phyloP scores from a whole-genome alignment of 2,329 filamentous ascomycete genomes.

The Arthrobotrys conoides region DNA sequence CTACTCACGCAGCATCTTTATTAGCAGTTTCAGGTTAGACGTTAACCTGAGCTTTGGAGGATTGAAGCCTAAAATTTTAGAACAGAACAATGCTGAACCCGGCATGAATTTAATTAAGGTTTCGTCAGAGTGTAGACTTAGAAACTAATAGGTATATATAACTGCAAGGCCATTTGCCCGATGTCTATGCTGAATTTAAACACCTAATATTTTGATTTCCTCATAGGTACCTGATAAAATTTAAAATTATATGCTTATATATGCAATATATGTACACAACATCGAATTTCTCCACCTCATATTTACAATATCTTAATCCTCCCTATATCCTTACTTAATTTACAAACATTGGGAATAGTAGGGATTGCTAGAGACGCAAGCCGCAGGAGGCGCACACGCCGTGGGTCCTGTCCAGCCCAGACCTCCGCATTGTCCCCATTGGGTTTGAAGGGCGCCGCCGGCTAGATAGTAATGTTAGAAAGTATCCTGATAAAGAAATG shows the following conservation, averaged over 20 bases:
- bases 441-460: constrained; percentile 36
- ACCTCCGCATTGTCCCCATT: constrained; percentile 69
- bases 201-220: not conserved
- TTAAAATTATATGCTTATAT: not conserved
- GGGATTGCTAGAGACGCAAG: constrained; percentile 68
- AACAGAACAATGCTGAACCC: no score
- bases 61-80: no score
- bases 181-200: not conserved
- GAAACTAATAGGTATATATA: no score
- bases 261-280: constrained; percentile 32
- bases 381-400: constrained; percentile 66
- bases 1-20: no score
- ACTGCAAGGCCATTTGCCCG: no score
- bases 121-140: no score
- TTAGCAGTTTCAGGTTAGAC: no score
- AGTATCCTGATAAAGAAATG: not conserved
- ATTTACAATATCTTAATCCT: constrained; percentile 13
- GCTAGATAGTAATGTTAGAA: not conserved
- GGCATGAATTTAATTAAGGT: no score
- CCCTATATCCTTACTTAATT: constrained; percentile 5
- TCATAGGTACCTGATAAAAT: not conserved
- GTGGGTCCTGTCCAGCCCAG: constrained; percentile 67
- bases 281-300: not conserved
- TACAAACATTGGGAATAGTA: constrained; percentile 70
- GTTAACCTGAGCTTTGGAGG: no score